phyloP scores from a whole-genome alignment of 2,329 filamentous ascomycete species.

The Daldinia eschscholtzii region DNA sequence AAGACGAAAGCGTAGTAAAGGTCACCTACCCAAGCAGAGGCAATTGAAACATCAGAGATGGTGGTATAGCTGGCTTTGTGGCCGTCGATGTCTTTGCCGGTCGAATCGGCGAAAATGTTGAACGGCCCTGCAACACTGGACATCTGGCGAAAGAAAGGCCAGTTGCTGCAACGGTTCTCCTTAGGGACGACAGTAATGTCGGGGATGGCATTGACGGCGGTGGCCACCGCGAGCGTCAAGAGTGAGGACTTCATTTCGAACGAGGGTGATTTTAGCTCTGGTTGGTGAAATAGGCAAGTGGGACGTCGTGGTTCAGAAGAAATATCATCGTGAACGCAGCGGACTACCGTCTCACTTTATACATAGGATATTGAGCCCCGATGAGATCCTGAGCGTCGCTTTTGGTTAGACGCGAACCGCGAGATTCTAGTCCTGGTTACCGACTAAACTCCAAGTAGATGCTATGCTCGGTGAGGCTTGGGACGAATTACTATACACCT shows the following conservation, averaged over 20 bases:
- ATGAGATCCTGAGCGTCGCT: not conserved
- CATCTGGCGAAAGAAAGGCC: constrained; percentile 33
- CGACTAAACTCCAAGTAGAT: not conserved
- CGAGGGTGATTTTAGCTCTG: not conserved
- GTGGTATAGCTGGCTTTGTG: constrained; percentile 28
- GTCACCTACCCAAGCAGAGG: constrained; percentile 27
- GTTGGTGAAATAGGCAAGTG: not conserved
- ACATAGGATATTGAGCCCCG: not conserved
- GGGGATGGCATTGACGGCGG: constrained; percentile 24
- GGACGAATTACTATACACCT: constrained; percentile 1
- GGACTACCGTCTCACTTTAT: constrained; percentile 26
- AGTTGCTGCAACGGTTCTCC: constrained; percentile 36
- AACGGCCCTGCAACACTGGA: constrained; percentile 32
- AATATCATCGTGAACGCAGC: constrained; percentile 17
- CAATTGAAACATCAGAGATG: constrained; percentile 20
- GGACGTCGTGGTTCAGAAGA: not conserved
- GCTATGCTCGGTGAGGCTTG: not conserved
- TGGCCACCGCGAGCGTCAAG: constrained; percentile 18
- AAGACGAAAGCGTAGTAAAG: not conserved
- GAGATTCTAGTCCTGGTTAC: constrained; percentile 11
- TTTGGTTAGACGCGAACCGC: constrained; percentile 7
- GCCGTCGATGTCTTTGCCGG: constrained; percentile 32
- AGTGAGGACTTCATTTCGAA: constrained; percentile 25
- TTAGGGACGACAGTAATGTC: constrained; percentile 28
- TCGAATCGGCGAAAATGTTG: constrained; percentile 33